Conservation (phyloP, 2,329 filamentous ascomycete species). For the Sarocladium strictum region DNA sequence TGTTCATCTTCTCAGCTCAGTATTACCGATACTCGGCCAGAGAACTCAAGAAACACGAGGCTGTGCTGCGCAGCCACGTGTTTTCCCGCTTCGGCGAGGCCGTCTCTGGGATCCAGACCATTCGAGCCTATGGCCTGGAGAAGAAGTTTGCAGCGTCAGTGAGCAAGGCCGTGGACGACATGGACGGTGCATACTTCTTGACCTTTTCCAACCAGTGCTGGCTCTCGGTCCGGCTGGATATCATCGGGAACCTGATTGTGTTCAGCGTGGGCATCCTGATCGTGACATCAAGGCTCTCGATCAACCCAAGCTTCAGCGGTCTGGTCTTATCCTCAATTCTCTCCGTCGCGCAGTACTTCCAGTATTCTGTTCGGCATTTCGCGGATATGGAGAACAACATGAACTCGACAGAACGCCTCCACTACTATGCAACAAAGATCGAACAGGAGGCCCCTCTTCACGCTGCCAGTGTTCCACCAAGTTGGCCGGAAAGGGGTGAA, state of each 20-base stretch:
- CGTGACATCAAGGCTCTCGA: not conserved
- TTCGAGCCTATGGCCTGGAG: conserved; percentile 83
- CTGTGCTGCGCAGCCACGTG: conserved; percentile 76
- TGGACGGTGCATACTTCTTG: conserved; percentile 10
- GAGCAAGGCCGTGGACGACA: conserved; percentile 23
- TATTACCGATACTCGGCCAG: conserved; percentile 83
- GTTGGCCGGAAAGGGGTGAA: conserved; percentile 78
- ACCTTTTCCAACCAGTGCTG: not conserved
- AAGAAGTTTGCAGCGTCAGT: conserved; percentile 55
- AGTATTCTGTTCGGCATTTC: conserved; percentile 32
- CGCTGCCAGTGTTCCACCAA: conserved; percentile 38
- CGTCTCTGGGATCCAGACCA: conserved; percentile 79
- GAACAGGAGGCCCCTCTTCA: conserved; percentile 22
- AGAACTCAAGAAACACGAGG: conserved; percentile 82
- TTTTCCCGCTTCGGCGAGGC: conserved; percentile 94
- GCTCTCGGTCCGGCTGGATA: not conserved
- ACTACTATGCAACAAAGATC: conserved; percentile 34
- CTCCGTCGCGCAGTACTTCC: conserved; percentile 15
- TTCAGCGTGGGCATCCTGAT: not conserved
- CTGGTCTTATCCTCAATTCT: conserved; percentile 21
- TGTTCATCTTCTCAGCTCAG: conserved; percentile 48
- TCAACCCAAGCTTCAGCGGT: conserved; percentile 16
- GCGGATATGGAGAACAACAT: conserved; percentile 32
- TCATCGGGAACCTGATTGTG: not conserved
- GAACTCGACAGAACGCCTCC: conserved; percentile 35